These are phyloP conservation scores for Hypoxylon sp. DNA, from an alignment of 2,329 filamentous ascomycete species.

Conservation along the genomic window DNA sequence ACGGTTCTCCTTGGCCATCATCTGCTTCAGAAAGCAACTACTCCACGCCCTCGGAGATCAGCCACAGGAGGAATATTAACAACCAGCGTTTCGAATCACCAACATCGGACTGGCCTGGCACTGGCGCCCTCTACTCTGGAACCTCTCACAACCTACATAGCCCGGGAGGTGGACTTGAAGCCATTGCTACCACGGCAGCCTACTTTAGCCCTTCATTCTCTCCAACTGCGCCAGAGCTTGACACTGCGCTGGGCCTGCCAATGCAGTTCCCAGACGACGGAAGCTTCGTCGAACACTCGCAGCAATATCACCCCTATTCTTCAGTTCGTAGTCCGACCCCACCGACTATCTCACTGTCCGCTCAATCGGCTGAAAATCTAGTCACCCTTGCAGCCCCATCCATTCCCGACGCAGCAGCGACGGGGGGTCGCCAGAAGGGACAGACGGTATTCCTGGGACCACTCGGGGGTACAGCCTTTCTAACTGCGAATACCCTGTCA, in stretches of 20 bases:
- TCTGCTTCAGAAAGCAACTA: slow-evolving; percentile 65
- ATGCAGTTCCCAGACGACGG: slow-evolving; percentile 58
- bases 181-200: slow-evolving; percentile 48
- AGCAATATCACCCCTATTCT: slow-evolving; percentile 57
- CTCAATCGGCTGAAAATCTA: slow-evolving; percentile 65
- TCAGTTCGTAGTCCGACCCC: slow-evolving; percentile 67
- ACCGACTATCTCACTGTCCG: slow-evolving; percentile 60
- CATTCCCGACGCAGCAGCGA: slow-evolving; percentile 57
- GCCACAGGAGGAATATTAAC: slow-evolving; percentile 38
- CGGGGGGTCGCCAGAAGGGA: slow-evolving; percentile 60
- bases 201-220: slow-evolving; percentile 51
- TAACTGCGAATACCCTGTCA: slow-evolving; percentile 58
- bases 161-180: slow-evolving; percentile 47
- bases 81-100: slow-evolving; percentile 47
- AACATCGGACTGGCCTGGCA: slow-evolving; percentile 46
- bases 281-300: slow-evolving; percentile 55
- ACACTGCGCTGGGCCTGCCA: slow-evolving; percentile 55
- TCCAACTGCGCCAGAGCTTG: slow-evolving; percentile 55
- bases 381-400: slow-evolving; percentile 61
- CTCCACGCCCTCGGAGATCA: slow-evolving; percentile 62
- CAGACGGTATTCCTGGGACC: slow-evolving; percentile 55
- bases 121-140: slow-evolving; percentile 35
- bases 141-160: slow-evolving; percentile 43
- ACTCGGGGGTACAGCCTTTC: slow-evolving; percentile 55
- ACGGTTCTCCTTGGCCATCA: slow-evolving; percentile 60